Percentiles rank a stretch among this genome's conserved stretches.
Conservation (phyloP, 2,329 filamentous ascomycete genomes). For the Orbilia blumenaviensis region DNA sequence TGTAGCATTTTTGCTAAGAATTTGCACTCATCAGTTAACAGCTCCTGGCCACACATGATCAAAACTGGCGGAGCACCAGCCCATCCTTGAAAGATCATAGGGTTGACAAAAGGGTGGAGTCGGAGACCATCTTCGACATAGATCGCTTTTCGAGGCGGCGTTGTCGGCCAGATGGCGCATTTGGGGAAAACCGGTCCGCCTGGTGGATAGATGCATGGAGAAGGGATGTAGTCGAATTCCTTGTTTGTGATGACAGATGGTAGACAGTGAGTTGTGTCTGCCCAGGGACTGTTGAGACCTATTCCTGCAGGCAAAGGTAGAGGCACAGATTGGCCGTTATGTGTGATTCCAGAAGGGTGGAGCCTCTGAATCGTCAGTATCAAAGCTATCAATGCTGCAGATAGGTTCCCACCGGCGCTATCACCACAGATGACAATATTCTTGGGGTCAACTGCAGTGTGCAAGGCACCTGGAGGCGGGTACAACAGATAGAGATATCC, state of each 20-base stretch:
- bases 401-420: slow-evolving; percentile 77
- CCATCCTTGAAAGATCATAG: slow-evolving; percentile 71
- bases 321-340: slow-evolving; percentile 69
- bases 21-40: slow-evolving; percentile 70
- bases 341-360: slow-evolving; percentile 64
- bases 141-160: slow-evolving; percentile 65
- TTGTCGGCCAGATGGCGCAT: slow-evolving; percentile 69
- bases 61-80: slow-evolving; percentile 71
- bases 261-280: slow-evolving; percentile 72
- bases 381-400: slow-evolving; percentile 73
- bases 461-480: slow-evolving; percentile 73
- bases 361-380: slow-evolving; percentile 70
- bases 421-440: slow-evolving; percentile 79
- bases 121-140: slow-evolving; percentile 63
- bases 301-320: slow-evolving; percentile 74
- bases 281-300: slow-evolving; percentile 73
- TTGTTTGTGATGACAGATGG: slow-evolving; percentile 62
- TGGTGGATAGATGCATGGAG: slow-evolving; percentile 58
- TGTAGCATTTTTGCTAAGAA: slow-evolving; percentile 69
- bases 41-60: slow-evolving; percentile 75
- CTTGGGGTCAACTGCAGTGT: slow-evolving; percentile 71
- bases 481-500: slow-evolving; percentile 78
- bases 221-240: slow-evolving; percentile 72
- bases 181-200: slow-evolving; percentile 60
- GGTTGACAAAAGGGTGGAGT: slow-evolving; percentile 74